Percentiles rank a stretch among this genome's conserved stretches.
Conservation (phyloP, 495 filamentous ascomycete genomes). For the Lophiotrema nucula region DNA sequence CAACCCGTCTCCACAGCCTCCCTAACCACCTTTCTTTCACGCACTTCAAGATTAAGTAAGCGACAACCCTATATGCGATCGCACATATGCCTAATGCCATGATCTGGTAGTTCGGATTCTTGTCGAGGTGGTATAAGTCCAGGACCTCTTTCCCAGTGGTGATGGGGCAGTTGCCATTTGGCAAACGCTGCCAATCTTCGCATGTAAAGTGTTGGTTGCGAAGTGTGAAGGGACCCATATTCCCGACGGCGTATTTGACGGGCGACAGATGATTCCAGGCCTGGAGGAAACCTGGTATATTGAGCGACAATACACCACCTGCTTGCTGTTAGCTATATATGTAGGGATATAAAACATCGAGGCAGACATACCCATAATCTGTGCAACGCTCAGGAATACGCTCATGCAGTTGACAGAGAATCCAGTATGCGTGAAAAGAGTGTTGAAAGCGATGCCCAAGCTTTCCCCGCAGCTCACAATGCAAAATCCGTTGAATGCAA, state of each 20-base stretch:
- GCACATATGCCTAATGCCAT: constrained; percentile 58
- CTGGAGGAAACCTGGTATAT: constrained; percentile 64
- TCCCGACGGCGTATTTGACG: constrained; percentile 64
- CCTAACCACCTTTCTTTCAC: constrained; percentile 42
- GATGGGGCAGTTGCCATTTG: constrained; percentile 59
- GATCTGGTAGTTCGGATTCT: constrained; percentile 55
- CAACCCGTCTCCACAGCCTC: constrained; percentile 33
- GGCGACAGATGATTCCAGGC: constrained; percentile 68
- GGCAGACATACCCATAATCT: constrained; percentile 51
- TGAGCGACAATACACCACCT: constrained; percentile 64
- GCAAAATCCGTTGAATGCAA: constrained; percentile 66
- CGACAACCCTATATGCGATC: constrained; percentile 62
- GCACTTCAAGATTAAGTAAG: constrained; percentile 59
- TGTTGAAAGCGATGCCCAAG: constrained; percentile 77
- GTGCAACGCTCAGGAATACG: constrained; percentile 62
- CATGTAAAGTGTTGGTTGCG: constrained; percentile 59
- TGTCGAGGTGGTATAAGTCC: constrained; percentile 61
- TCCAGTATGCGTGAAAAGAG: constrained; percentile 68
- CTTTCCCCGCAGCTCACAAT: constrained; percentile 72
- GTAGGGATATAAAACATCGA: background rate
- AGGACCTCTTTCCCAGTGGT: constrained; percentile 62
- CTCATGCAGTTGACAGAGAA: constrained; percentile 70
- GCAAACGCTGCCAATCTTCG: constrained; percentile 52
- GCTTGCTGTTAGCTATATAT: background rate
- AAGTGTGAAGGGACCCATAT: constrained; percentile 60